Conservation (phyloP, 371 early-diverging fungal species). For the Parasitella parasitica region DNA sequence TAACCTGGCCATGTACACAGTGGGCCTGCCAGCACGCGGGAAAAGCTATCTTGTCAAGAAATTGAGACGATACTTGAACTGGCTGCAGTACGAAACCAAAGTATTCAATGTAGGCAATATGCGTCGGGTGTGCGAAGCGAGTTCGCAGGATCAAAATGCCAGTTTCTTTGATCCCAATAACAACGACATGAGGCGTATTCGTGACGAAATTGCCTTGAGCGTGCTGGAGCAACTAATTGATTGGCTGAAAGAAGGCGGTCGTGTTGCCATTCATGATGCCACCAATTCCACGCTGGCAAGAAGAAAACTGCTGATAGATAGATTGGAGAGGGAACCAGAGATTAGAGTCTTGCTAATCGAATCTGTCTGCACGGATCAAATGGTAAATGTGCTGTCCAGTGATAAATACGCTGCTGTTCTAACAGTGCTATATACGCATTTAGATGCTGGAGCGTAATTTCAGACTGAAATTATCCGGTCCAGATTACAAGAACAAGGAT, state of each 20-base stretch:
- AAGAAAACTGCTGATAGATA: conserved; percentile 61
- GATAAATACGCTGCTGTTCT: no score
- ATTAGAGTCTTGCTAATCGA: conserved; percentile 65
- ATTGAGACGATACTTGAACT: conserved; percentile 71
- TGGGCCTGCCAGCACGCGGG: conserved; percentile 87
- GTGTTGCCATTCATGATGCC: conserved; percentile 89
- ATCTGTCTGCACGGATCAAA: conserved; percentile 75
- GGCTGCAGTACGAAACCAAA: conserved; percentile 69
- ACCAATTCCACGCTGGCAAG: conserved; percentile 82
- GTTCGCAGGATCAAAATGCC: conserved; percentile 49
- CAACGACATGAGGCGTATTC: conserved; percentile 57
- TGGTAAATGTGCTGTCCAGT: conserved; percentile 16
- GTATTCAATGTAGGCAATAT: conserved; percentile 89
- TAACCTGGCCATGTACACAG: conserved; percentile 30
- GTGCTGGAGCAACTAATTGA: conserved; percentile 75
- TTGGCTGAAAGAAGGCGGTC: conserved; percentile 72
- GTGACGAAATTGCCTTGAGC: conserved; percentile 78
- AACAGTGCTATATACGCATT: no score
- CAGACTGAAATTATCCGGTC: conserved; percentile 77
- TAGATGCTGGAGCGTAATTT: conserved; percentile 75
- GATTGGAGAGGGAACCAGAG: conserved; percentile 59
- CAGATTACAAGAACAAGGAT: conserved; percentile 79
- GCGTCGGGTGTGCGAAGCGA: conserved; percentile 57
- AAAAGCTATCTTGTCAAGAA: conserved; percentile 90
- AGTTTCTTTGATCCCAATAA: conserved; percentile 83